Conservation (phyloP, 2,329 filamentous ascomycete species). For the Ceratocystis lukuohia region DNA sequence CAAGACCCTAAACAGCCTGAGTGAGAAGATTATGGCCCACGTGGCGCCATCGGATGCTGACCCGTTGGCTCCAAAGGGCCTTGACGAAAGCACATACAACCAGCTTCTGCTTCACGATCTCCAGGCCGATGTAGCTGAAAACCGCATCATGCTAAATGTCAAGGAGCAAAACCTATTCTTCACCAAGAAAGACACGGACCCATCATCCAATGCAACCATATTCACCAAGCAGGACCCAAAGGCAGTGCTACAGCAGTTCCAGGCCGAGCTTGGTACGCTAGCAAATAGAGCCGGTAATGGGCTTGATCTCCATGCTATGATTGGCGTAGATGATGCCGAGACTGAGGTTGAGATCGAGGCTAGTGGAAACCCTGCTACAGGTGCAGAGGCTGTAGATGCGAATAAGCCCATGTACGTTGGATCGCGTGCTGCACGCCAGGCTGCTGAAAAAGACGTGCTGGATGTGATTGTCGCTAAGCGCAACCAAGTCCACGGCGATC, state of each 20-base stretch:
- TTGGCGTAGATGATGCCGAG: slow-evolving; percentile 57
- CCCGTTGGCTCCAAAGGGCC: slow-evolving; percentile 41
- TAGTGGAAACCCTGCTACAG: not conserved
- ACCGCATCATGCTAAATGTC: slow-evolving; percentile 71
- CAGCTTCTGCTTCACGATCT: slow-evolving; percentile 70
- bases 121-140: slow-evolving; percentile 56
- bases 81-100: slow-evolving; percentile 61
- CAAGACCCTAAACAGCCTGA: slow-evolving; percentile 75
- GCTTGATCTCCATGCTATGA: slow-evolving; percentile 47
- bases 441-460: slow-evolving; percentile 55
- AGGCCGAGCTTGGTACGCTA: slow-evolving; percentile 45
- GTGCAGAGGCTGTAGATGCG: slow-evolving; percentile 20
- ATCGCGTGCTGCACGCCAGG: slow-evolving; percentile 50
- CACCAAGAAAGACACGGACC: slow-evolving; percentile 41
- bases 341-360: slow-evolving; percentile 39
- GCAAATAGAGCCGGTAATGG: slow-evolving; percentile 36
- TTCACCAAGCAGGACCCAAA: slow-evolving; percentile 59
- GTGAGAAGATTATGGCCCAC: slow-evolving; percentile 83
- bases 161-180: slow-evolving; percentile 80
- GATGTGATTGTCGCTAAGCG: slow-evolving; percentile 50
- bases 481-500: slow-evolving; percentile 41
- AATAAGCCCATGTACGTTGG: slow-evolving; percentile 47
- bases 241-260: slow-evolving; percentile 52
- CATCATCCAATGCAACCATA: slow-evolving; percentile 33
- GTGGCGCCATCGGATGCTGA: slow-evolving; percentile 66